Evolutionary conservation across 2,329 filamentous ascomycete genomes (phyloP).

Genomic region (Thermoascus crustaceus): DNA sequence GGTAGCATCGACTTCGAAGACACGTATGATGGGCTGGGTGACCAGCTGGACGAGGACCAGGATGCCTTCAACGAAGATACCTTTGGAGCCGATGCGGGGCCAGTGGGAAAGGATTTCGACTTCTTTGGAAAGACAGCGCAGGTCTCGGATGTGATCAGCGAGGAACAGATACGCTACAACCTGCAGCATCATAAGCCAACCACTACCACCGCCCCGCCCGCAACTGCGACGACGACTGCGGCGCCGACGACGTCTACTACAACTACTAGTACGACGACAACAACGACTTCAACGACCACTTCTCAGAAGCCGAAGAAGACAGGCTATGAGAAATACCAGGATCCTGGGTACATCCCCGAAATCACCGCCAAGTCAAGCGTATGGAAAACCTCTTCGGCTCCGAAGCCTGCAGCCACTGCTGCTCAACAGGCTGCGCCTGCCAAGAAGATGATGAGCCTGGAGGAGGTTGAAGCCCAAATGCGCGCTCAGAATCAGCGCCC

Average conservation of each 20-base stretch:
- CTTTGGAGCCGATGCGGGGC: slow-evolving; percentile 58
- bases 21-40: slow-evolving; percentile 90
- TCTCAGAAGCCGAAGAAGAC: slow-evolving; percentile 57
- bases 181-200: slow-evolving; percentile 59
- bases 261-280: slow-evolving; percentile 32
- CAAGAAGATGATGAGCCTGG: slow-evolving; percentile 86
- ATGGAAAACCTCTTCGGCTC: slow-evolving; percentile 63
- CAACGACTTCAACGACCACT: slow-evolving; percentile 30
- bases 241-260: slow-evolving; percentile 39
- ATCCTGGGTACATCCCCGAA: slow-evolving; percentile 76
- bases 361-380: slow-evolving; percentile 88
- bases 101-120: slow-evolving; percentile 89
- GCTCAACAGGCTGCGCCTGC: slow-evolving; percentile 33
- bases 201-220: slow-evolving; percentile 28
- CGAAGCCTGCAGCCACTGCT: slow-evolving; percentile 27
- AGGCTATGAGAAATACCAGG: slow-evolving; percentile 87
- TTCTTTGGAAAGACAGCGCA: slow-evolving; percentile 91
- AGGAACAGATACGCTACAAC: slow-evolving; percentile 79
- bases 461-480: slow-evolving; percentile 95
- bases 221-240: slow-evolving; percentile 24
- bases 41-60: slow-evolving; percentile 81
- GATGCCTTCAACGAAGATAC: slow-evolving; percentile 97
- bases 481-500: slow-evolving; percentile 50
- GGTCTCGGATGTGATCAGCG: slow-evolving; percentile 75
- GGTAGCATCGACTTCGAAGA: slow-evolving; percentile 80